Base-by-base conservation (phyloP, 208 protist genomes). In the Sergeia podlipaevii region DNA sequence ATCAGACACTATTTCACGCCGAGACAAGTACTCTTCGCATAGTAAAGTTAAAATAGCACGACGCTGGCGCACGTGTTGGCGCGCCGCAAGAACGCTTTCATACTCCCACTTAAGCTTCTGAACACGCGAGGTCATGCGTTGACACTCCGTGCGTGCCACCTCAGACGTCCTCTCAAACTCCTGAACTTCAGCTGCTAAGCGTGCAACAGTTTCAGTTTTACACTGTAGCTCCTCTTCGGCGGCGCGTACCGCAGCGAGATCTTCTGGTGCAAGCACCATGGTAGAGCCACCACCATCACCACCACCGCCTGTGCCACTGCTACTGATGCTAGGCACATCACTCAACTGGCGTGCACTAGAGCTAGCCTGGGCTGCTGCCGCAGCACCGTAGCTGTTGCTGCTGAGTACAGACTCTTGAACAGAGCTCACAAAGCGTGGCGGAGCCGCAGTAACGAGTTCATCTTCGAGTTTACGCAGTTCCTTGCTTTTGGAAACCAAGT, bases 121-220 rank as follows among this genome's bases (percentile, higher is more conserved):
- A 13, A 83, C 63, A 43, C 70, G 65, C 49, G 72, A 45, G 38
- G 69, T 76, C 66, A 78, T 78, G 0, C 20, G n/a, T 38, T 74
- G 63, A 50, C 66, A 78, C 39, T 65, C 45, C 13, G 13, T 27
- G n/a, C 60, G 32, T 7, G 65, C 50, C 27, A 52, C 18, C 13
- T 47, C 53, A n/a, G 80, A 67, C 2, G 41, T 24, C 3, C 41
- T 37, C 38, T 76, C 70, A 42, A 88, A 53, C 6, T 17, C 10
- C 8, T 62, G 52, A 17, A 65, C 71, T 10, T 41, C 44, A 21
- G 39, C 44, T 13, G 71, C 24, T 3, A 74, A 44, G 18, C 43
- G 18, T 3, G 45, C 43, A 23, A 70, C 36, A 0, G 36, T 59
- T 0, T 65, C 55, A 5, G 60, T 50, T 43, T 75, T 60, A 28